A percentile compares a stretch with the other conserved stretches of the same genome.
Evolutionary conservation across 208 protist genomes (phyloP).

Genomic region (Trypanosoma avium): DNA sequence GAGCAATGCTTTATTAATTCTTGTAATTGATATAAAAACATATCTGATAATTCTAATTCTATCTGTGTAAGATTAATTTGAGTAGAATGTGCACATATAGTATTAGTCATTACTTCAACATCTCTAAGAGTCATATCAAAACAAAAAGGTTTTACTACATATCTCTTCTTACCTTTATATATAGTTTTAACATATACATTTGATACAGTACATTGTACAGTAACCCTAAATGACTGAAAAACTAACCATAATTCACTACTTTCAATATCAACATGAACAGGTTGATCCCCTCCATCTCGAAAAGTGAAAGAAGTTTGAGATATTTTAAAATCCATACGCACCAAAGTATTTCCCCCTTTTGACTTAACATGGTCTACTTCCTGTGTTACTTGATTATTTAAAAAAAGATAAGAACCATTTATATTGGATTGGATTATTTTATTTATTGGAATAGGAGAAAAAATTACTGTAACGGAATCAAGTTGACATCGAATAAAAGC

Average conservation of each 20-base stretch:
- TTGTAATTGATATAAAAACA: slow-evolving; percentile 59
- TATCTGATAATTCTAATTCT: slow-evolving; percentile 49
- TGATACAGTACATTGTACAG: slow-evolving; percentile 49
- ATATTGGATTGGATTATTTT: neutral
- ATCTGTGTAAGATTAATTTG: slow-evolving; percentile 44
- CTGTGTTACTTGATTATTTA: no score
- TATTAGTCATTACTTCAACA: slow-evolving; percentile 13
- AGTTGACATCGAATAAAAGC: slow-evolving; percentile 22
- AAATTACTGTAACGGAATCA: slow-evolving; percentile 18
- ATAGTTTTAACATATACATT: slow-evolving; percentile 37
- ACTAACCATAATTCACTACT: slow-evolving; percentile 30
- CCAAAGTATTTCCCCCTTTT: slow-evolving; percentile 4
- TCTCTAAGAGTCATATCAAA: slow-evolving; percentile 51
- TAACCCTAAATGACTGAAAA: slow-evolving; percentile 24
- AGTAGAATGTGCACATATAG: slow-evolving; percentile 29
- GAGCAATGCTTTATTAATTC: slow-evolving; percentile 24
- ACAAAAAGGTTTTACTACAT: slow-evolving; percentile 44
- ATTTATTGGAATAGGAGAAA: slow-evolving; percentile 4
- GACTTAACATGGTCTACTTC: no score
- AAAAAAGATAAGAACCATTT: neutral
- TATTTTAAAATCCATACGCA: slow-evolving; percentile 33
- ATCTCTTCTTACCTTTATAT: slow-evolving; percentile 31
- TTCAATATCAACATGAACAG: slow-evolving; percentile 31
- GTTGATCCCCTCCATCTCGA: slow-evolving; percentile 26
- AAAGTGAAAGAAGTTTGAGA: slow-evolving; percentile 22